Conservation (phyloP, 1,284 basidiomycete species). For the Sporisorium graminicola region DNA sequence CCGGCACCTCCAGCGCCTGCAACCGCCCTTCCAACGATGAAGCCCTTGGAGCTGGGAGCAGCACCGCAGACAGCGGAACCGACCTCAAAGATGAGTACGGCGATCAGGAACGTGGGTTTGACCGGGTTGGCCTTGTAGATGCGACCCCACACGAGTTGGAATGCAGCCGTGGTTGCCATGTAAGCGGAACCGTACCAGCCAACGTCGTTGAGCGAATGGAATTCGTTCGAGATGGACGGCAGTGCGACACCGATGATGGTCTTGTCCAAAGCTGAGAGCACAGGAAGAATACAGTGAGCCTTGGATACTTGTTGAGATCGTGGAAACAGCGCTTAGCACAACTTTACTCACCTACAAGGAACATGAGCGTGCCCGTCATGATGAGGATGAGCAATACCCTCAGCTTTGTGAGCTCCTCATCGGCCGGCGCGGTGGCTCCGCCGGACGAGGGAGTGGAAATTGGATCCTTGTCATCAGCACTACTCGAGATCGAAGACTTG, state of each 20-base stretch:
- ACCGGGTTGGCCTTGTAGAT: conserved; percentile 70
- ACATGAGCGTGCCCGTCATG: conserved; percentile 22
- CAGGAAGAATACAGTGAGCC: neutral
- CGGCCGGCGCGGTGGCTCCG: neutral
- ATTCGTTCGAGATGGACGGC: conserved; percentile 71
- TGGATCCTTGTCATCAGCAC: neutral
- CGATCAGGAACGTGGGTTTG: conserved; percentile 72
- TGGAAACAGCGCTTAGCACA: neutral
- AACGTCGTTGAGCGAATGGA: conserved; percentile 71
- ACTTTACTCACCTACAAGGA: conserved; percentile 9
- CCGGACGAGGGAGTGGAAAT: neutral
- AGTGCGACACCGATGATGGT: conserved; percentile 35
- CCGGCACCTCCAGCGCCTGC: conserved; percentile 73
- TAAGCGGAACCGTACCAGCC: conserved; percentile 73
- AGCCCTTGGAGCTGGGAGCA: conserved; percentile 71
- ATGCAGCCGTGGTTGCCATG: conserved; percentile 69
- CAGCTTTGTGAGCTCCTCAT: conserved; percentile 17
- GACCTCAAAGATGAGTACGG: conserved; percentile 73
- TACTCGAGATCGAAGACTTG: neutral
- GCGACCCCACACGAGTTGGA: conserved; percentile 43
- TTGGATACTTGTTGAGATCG: neutral
- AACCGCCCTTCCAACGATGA: conserved; percentile 74
- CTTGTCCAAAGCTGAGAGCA: conserved; percentile 15
- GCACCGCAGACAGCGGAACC: conserved; percentile 74
- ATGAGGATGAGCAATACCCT: conserved; percentile 10